These are phyloP conservation scores for Themeda triandra DNA, from an alignment of 176 grass and related monocot species.

Conservation along the genomic window DNA sequence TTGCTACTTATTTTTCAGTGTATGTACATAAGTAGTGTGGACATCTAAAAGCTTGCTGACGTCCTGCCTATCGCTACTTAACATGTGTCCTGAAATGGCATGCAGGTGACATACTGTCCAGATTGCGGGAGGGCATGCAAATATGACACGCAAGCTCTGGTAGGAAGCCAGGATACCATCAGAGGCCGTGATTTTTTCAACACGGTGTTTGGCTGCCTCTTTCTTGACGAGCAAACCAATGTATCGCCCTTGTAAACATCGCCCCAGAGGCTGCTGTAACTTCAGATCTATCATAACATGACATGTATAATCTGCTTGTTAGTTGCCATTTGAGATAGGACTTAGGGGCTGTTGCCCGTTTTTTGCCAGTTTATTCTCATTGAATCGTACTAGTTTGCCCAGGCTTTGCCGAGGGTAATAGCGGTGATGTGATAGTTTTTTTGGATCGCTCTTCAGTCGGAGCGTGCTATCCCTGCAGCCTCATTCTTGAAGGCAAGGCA, in stretches of 20 bases:
- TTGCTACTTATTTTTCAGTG: neutral
- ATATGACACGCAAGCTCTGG: conserved; percentile 64
- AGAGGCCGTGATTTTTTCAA: conserved; percentile 80
- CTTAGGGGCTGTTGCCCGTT: neutral
- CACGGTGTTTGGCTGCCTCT: conserved; percentile 83
- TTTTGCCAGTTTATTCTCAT: neutral
- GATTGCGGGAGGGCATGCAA: conserved; percentile 89
- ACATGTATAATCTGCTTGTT: neutral
- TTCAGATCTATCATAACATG: neutral
- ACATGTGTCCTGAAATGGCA: neutral
- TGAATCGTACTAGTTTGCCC: neutral
- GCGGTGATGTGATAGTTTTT: neutral
- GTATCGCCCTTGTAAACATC: conserved; percentile 48
- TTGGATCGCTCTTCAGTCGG: neutral
- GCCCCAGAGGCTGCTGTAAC: neutral
- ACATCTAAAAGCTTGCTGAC: neutral
- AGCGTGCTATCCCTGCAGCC: neutral
- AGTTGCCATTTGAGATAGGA: neutral
- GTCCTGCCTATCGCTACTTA: neutral
- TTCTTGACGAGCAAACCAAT: conserved; percentile 64
- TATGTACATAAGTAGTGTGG: neutral
- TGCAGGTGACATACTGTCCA: conserved; percentile 95
- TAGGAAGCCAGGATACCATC: conserved; percentile 31
- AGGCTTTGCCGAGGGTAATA: neutral
- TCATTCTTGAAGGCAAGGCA: conserved; percentile 21